Evolutionary conservation across 106 monocot species (phyloP), one percentile per base, ranked within the genome.

Genomic region (Amphibolis antarctica): DNA sequence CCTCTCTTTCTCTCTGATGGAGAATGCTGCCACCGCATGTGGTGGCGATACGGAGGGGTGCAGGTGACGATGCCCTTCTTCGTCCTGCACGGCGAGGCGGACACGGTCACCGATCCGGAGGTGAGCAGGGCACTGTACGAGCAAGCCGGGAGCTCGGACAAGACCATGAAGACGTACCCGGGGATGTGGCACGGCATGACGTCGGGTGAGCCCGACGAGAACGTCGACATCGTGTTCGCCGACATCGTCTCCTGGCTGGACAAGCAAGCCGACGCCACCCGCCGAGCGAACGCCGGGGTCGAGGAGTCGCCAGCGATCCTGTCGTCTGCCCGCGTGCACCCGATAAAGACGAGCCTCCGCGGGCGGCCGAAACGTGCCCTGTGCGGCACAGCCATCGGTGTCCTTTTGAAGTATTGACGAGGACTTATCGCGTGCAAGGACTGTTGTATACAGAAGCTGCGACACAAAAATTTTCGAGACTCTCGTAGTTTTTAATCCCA

Each of bases 171-270:
- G 77, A 73, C 85, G 20, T 98, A 98, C 73, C 84, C 80, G 0
- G 91, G 86, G 9, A 98, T 98, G 98, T 91, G 98, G 98, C 98
- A 98, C 51, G 98, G 82, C 23, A 76, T 98, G n/a, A 98, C 98
- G 0, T 53, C 91, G 2, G 98, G 98, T 12, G 98, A 98, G 63
- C 98, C 98, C 0, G 90, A 90, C 24, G 65, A 75, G 28, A 98
- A 98, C 60, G 71, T 98, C 0, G 72, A 85, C 45, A 25, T 45
- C 0, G 90, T 98, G 19, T 98, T 91, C 45, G 17, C 68, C 26
- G 98, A 98, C 75, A 91, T 98, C 61, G 50, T 91, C 21, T 20
- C 53, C 3, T 98, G 98, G 98, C 80, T 98, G 22, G 71, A 83
- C 71, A 69, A 55, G 9, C 75, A 52, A 11, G 53, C 46, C 12